Evolutionary conservation across 2,329 filamentous ascomycete species (phyloP), one percentile per base, ranked within the genome.

Genomic region (Paraphaeosphaeria minitans): DNA sequence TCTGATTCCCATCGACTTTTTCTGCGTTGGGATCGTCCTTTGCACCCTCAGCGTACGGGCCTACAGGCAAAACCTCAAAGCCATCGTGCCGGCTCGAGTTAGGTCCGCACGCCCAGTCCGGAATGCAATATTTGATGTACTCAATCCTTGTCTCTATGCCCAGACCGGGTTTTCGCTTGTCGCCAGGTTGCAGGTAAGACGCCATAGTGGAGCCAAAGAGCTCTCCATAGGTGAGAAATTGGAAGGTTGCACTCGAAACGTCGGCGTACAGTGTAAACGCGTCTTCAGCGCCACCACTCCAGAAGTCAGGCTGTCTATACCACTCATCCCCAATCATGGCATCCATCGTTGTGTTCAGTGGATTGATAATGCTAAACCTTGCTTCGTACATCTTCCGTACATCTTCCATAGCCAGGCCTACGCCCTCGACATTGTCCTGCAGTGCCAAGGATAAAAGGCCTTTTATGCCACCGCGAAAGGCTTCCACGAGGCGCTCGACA

Each of bases 41-140:
- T 4, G 10, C 7, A 9, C 29, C 46, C 29, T 35, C 10, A 13
- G 24, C 51, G 27, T 53, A 53, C 12, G 51, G 51, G 2, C 51
- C 51, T n/a, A 45, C 29, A 24, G 27, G 19, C 19, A 35, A 7
- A 2, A 45, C 12, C 41, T 45, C 6, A 27, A 53, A 53, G 2
- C 29, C 51, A 46, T 53, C 51, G 19, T 24, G 7, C 19, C 51
- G 51, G 9, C 27, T 3, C 5, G 16, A 14, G 13, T 16, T 19
- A 4, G 49, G 49, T 6, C 9, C 8, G 22, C 51, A 53, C 7
- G 12, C 4, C 39, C 27, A 35, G 16, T 53, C 51, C 19, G 51
- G 51, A 29, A 53, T 37, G 24, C 51, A 53, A 31, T 53, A 53
- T 29, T 53, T 53, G n/a, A 53, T 27, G 19, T 46, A 45, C 29